Percentiles rank a stretch among this genome's conserved stretches.
Conservation (phyloP, 2,329 filamentous ascomycete genomes). For the Boeremia exigua region DNA sequence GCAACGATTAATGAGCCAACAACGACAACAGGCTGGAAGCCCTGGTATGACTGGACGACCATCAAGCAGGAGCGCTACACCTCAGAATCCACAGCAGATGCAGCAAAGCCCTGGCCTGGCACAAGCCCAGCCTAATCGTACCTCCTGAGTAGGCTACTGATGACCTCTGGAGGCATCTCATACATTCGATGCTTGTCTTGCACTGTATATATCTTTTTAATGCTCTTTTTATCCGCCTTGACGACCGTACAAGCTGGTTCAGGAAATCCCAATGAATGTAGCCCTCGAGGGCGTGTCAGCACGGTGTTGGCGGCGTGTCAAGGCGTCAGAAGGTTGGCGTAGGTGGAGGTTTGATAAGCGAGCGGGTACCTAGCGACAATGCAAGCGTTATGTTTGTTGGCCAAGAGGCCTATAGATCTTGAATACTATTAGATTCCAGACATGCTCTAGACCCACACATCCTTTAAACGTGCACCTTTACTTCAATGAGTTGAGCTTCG, state of each 20-base stretch:
- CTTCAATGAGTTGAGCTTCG: not conserved
- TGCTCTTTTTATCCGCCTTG: constrained; percentile 19
- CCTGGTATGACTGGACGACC: constrained; percentile 40
- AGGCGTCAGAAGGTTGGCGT: constrained; percentile 2
- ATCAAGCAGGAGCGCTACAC: constrained; percentile 48
- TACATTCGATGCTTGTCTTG: constrained; percentile 24
- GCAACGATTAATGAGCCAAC: constrained; percentile 47
- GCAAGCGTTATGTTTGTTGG: constrained; percentile 7
- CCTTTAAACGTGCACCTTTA: not conserved
- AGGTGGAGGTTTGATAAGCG: constrained; percentile 1
- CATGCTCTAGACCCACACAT: not conserved
- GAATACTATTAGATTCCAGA: constrained; percentile 5
- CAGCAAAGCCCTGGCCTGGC: constrained; percentile 43
- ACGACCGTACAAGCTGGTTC: constrained; percentile 1
- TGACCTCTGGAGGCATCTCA: constrained; percentile 25
- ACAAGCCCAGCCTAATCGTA: constrained; percentile 36
- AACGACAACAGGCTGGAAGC: constrained; percentile 38
- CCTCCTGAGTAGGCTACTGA: constrained; percentile 12
- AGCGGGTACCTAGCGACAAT: not conserved
- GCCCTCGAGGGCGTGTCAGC: not conserved
- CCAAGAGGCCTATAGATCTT: constrained; percentile 13
- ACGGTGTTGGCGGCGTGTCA: constrained; percentile 14
- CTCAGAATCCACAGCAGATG: constrained; percentile 44
- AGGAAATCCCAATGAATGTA: not conserved
- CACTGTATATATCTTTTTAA: constrained; percentile 42